Conservation (phyloP, 306 rosid genomes). For the Trichosanthes truncata region DNA sequence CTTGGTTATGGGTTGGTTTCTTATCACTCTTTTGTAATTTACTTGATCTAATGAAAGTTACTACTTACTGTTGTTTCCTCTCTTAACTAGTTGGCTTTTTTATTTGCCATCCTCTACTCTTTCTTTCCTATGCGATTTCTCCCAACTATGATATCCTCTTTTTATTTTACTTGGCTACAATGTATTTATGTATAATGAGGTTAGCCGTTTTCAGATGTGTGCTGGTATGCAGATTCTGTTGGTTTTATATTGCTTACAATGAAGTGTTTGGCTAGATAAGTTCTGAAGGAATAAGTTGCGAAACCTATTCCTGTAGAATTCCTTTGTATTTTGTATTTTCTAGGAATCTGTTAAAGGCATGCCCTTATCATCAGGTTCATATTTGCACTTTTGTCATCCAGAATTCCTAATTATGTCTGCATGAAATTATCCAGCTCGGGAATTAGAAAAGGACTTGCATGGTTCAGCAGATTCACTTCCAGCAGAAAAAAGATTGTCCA, state of each 20-base stretch:
- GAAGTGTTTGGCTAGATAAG: neutral
- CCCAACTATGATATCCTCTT: neutral
- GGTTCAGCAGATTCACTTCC: constrained; percentile 66
- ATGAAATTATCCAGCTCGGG: constrained; percentile 71
- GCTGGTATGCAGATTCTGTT: neutral
- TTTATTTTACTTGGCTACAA: neutral
- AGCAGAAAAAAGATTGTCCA: constrained; percentile 61
- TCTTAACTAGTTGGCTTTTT: neutral
- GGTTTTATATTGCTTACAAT: neutral
- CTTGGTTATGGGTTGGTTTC: neutral
- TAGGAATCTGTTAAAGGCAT: neutral
- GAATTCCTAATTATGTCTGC: constrained; percentile 13
- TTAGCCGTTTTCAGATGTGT: neutral
- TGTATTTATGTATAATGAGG: neutral
- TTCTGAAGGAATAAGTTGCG: neutral
- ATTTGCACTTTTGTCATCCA: neutral
- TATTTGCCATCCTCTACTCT: neutral
- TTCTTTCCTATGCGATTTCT: neutral
- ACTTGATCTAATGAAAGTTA: neutral
- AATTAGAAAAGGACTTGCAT: constrained; percentile 80
- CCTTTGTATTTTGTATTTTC: neutral
- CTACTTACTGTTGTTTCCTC: neutral
- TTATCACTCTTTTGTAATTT: neutral
- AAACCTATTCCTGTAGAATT: neutral
- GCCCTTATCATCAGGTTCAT: neutral